Conservation (phyloP, 306 rosid species). For the Ochetophila trinervis region DNA sequence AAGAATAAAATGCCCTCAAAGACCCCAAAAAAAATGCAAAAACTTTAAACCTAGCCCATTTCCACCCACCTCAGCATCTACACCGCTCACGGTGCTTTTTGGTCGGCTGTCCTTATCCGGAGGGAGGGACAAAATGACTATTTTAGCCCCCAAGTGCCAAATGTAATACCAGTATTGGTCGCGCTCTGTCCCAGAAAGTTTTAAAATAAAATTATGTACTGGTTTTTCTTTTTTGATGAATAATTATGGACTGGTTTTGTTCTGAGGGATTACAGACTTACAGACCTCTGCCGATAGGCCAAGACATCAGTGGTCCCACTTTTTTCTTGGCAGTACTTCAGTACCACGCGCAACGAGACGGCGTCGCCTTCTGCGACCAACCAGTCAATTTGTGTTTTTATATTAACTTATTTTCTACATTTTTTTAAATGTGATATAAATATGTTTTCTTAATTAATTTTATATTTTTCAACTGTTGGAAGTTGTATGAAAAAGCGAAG, state of each 20-base stretch:
- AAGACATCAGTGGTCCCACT: not conserved
- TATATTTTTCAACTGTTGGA: too few relatives aligned
- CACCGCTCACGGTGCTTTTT: conserved; percentile 4
- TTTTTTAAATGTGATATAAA: too few relatives aligned
- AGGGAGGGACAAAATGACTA: not conserved
- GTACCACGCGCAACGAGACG: not conserved
- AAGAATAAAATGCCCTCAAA: too few relatives aligned
- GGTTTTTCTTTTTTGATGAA: too few relatives aligned
- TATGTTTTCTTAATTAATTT: too few relatives aligned
- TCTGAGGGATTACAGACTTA: not conserved
- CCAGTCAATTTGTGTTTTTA: not conserved
- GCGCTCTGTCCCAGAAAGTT: not conserved
- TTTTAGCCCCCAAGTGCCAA: conserved; percentile 11
- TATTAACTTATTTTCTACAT: not conserved
- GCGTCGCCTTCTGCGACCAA: not conserved
- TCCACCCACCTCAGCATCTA: not conserved
- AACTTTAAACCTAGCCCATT: too few relatives aligned
- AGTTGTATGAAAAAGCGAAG: too few relatives aligned
- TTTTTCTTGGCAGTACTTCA: not conserved
- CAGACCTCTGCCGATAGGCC: not conserved
- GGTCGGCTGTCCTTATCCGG: conserved; percentile 43
- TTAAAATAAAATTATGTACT: too few relatives aligned
- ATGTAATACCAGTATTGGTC: not conserved
- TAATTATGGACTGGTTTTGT: too few relatives aligned
- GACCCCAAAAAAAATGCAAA: too few relatives aligned